Evolutionary conservation across 2,329 filamentous ascomycete genomes (phyloP), one percentile per base, ranked within the genome.

Genomic region (Paramyrothecium roridum): DNA sequence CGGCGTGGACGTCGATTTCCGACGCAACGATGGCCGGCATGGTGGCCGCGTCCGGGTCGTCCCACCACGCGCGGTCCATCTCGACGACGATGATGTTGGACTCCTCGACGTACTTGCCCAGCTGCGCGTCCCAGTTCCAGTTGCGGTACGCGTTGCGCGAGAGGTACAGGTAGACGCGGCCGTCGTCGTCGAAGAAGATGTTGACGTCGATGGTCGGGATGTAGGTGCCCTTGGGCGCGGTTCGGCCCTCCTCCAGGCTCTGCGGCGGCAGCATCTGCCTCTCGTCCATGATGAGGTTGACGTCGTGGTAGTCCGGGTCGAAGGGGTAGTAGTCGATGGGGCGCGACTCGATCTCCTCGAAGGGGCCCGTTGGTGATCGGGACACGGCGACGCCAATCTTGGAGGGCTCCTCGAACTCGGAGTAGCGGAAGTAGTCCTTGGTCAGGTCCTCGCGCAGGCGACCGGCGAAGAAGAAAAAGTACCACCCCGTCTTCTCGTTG

Each of bases 131-230:
- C 70, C 70, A 72, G 34, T 70, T 72, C 70, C 70, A 72, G 49
- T 72, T 72, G 1, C 70, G 63, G 52, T 72, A 72, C 3, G 70
- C 70, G 48, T 72, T 72, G 7, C 70, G 63, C 1, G 70, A 72
- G 3, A 63, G 56, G 54, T 71, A 72, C 0, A 73, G 53, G 53
- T 78, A 76, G 13, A 67, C 61, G 7, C 62, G 63, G 3, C 67
- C 70, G 56, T 74, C 67, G 7, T 66, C 59, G 45, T 78, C 72
- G 48, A 76, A 79, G 45, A 80, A 75, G n/a, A 82, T 66, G 63
- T 80, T 76, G 0, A 76, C 71, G 52, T 80, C 78, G 8, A 80
- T 78, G 3, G 66, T 69, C 1, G 70, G 70, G 20, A 72, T 72
- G 20, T 67, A 72, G 1, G 70, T 72, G 16, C 70, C 70, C 54